phyloP scores from a whole-genome alignment of 2,329 filamentous ascomycete genomes.

The Diaporthe velutina region DNA sequence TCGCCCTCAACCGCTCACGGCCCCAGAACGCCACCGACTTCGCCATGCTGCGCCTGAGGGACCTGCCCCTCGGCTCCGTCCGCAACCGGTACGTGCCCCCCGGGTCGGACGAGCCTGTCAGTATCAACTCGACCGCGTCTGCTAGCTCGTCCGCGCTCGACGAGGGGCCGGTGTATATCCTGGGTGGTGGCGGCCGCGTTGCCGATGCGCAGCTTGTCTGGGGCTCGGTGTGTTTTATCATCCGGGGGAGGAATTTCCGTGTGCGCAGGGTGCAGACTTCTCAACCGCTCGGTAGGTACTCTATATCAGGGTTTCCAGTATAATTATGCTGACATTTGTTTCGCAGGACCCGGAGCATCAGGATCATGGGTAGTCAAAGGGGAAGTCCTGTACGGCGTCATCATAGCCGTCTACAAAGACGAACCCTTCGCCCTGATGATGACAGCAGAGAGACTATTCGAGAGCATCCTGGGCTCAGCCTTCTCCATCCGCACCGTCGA shows the following conservation, averaged over 20 bases:
- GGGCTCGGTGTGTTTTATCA: conserved; percentile 32
- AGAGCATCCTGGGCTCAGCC: conserved; percentile 34
- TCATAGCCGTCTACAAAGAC: conserved; percentile 35
- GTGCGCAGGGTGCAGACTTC: conserved; percentile 31
- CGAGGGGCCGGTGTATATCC: conserved; percentile 29
- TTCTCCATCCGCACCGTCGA: conserved; percentile 36
- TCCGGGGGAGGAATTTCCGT: conserved; percentile 33
- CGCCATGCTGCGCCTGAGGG: conserved; percentile 29
- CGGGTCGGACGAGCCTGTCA: background rate
- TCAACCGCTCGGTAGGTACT: conserved; percentile 22
- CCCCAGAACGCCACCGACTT: conserved; percentile 35
- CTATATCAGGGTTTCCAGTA: fast-evolving
- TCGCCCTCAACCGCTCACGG: conserved; percentile 28
- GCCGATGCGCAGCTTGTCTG: conserved; percentile 33
- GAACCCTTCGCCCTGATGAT: conserved; percentile 38
- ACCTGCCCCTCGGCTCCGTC: conserved; percentile 1
- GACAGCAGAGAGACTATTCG: conserved; percentile 29
- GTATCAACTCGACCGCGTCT: conserved; percentile 26
- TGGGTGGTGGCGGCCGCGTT: conserved; percentile 10
- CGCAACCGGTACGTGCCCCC: conserved; percentile 33
- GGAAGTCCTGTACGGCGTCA: conserved; percentile 34
- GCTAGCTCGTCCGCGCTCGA: conserved; percentile 26
- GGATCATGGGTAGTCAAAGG: conserved; percentile 36
- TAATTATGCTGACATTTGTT: background rate
- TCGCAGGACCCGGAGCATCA: conserved; percentile 11